Evolutionary conservation across 306 rosid genomes (phyloP).

Genomic region (Fagus crenata): DNA sequence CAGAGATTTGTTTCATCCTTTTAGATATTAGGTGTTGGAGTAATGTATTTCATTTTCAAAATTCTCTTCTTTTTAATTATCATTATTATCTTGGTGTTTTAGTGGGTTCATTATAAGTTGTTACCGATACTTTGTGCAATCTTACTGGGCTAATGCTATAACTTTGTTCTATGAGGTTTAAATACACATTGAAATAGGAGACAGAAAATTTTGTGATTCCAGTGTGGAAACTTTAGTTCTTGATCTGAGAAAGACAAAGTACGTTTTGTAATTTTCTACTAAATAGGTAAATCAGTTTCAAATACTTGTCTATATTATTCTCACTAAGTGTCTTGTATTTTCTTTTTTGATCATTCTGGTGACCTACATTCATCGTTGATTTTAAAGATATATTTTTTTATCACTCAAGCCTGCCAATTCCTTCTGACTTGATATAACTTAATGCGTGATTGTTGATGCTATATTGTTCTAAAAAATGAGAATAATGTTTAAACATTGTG

Average conservation of each 20-base stretch:
- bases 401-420: neutral
- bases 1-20: neutral
- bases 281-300: conserved; percentile 6
- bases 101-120: neutral
- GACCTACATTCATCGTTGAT: conserved; percentile 1
- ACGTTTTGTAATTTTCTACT: neutral
- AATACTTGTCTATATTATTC: conserved; percentile 13
- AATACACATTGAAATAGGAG: neutral
- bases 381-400: neutral
- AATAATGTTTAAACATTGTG: neutral
- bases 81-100: neutral
- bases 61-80: neutral
- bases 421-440: neutral
- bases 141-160: neutral
- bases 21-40: neutral
- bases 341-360: conserved; percentile 19
- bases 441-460: conserved; percentile 10
- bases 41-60: neutral
- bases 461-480: conserved; percentile 6
- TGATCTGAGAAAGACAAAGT: neutral
- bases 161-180: neutral
- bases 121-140: neutral
- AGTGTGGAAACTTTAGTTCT: neutral
- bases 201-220: neutral
- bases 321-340: neutral